Evolutionary conservation across 805 yeast genomes (phyloP).

Genomic region (Ogataea zsoltii): DNA sequence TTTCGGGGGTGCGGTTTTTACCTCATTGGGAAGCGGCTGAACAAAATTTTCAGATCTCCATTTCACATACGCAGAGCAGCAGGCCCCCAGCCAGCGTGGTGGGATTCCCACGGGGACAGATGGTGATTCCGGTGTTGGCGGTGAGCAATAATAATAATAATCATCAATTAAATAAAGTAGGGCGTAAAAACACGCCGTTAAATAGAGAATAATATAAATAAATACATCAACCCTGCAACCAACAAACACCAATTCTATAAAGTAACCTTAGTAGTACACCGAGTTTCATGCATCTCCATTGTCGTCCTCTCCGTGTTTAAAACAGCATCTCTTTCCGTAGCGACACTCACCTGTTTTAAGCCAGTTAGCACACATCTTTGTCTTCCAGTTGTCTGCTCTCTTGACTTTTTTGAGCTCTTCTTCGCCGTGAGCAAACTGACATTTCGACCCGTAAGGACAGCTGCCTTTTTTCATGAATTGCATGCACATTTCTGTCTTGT

Average conservation of each 20-base stretch:
- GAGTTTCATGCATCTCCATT: slow-evolving; percentile 1
- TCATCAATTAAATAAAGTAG: not conserved
- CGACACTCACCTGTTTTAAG: slow-evolving; percentile 76
- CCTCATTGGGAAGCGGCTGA: not conserved
- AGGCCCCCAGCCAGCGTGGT: too few species aligned
- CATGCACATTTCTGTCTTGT: slow-evolving; percentile 89
- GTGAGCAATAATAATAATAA: not conserved
- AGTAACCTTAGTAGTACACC: not conserved
- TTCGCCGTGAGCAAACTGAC: slow-evolving; percentile 93
- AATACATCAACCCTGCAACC: not conserved
- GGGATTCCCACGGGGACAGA: too few species aligned
- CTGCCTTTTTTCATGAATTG: slow-evolving; percentile 67
- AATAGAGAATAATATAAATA: slow-evolving; percentile 4
- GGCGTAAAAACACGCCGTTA: not conserved
- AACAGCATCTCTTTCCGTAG: slow-evolving; percentile 89
- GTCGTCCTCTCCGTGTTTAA: slow-evolving; percentile 66
- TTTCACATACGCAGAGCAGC: too few species aligned
- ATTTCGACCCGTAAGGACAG: slow-evolving; percentile 88
- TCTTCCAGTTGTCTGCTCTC: slow-evolving; percentile 82
- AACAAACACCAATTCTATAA: slow-evolving; percentile 2
- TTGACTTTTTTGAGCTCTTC: slow-evolving; percentile 71
- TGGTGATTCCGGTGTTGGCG: too few species aligned
- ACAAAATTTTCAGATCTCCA: not conserved
- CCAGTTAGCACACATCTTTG: slow-evolving; percentile 92
- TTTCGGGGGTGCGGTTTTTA: not conserved